Percentiles rank a stretch among this genome's conserved stretches.
Evolutionary conservation across 176 grass and related monocot species (phyloP).

Genomic region (Oryza glumipatula): DNA sequence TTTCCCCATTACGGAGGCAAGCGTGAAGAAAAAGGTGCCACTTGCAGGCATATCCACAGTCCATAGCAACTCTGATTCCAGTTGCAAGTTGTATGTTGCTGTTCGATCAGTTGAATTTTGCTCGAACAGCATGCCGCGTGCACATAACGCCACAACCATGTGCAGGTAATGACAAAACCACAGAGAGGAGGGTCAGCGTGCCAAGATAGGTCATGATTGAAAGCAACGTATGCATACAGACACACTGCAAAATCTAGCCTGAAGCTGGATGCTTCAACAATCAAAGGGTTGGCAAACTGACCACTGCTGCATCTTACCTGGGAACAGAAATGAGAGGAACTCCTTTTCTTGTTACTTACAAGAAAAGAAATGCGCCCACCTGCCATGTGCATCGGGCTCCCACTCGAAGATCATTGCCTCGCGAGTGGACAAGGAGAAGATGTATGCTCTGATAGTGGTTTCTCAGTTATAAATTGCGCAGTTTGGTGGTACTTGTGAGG

Average conservation of each 20-base stretch:
- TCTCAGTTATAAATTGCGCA: constrained; percentile 38
- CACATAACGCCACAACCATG: background rate
- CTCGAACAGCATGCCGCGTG: constrained; percentile 22
- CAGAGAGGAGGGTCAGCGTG: constrained; percentile 21
- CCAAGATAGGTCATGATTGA: constrained; percentile 41
- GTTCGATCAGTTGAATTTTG: constrained; percentile 39
- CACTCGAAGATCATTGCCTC: background rate
- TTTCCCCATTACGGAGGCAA: constrained; percentile 41
- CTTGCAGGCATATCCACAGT: constrained; percentile 29
- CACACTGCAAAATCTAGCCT: constrained; percentile 26
- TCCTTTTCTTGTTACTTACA: background rate
- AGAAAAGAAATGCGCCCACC: constrained; percentile 18
- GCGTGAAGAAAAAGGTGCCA: constrained; percentile 31
- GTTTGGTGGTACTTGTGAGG: constrained; percentile 32
- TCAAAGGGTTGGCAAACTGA: background rate
- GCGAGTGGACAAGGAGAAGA: constrained; percentile 3
- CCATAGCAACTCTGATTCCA: constrained; percentile 35
- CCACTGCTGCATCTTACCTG: constrained; percentile 45
- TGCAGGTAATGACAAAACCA: constrained; percentile 17
- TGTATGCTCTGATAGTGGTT: background rate
- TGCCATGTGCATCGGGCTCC: constrained; percentile 41
- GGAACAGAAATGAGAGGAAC: constrained; percentile 41
- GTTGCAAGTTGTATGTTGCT: constrained; percentile 31
- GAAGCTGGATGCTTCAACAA: constrained; percentile 13
- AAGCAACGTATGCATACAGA: constrained; percentile 27